phyloP scores from a whole-genome alignment of 108 stramenopile species.

The Skeletonema marinoi region DNA sequence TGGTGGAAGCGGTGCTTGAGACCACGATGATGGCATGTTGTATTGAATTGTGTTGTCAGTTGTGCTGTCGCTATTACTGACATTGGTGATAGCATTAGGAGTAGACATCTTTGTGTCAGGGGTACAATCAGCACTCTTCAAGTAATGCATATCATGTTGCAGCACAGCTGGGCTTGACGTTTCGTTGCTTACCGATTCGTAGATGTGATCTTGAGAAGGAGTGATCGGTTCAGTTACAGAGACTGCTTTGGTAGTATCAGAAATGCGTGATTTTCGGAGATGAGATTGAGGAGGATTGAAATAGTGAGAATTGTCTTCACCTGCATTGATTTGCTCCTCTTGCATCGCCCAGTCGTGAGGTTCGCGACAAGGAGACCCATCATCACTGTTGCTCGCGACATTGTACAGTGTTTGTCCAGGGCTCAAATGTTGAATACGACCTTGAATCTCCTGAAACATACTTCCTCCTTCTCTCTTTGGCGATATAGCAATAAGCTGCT shows the following conservation, averaged over 20 bases:
- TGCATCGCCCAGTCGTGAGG: not conserved
- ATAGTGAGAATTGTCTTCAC: not conserved
- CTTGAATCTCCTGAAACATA: conserved; percentile 6
- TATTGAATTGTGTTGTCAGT: not conserved
- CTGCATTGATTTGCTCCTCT: not conserved
- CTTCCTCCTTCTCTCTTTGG: not conserved
- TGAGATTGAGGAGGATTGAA: conserved; percentile 18
- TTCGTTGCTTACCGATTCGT: conserved; percentile 27
- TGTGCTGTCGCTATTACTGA: not conserved
- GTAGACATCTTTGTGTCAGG: not conserved
- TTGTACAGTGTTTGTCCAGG: conserved; percentile 44
- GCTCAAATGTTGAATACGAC: conserved; percentile 31
- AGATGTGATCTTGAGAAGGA: conserved; percentile 24
- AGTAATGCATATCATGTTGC: not conserved
- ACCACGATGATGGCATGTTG: conserved; percentile 10
- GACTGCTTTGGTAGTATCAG: not conserved
- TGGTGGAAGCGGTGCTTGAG: conserved; percentile 25
- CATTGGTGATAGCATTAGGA: conserved; percentile 3
- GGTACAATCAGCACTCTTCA: not conserved
- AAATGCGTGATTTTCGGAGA: not conserved
- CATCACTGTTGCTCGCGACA: conserved; percentile 30
- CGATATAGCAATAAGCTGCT: not conserved
- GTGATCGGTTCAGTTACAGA: conserved; percentile 15
- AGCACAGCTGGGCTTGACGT: conserved; percentile 14
- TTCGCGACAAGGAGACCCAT: not conserved